A percentile compares a stretch with the other conserved stretches of the same genome.
phyloP scores from a whole-genome alignment of 2,329 filamentous ascomycete genomes.

The Stagonosporopsis vannaccii region DNA sequence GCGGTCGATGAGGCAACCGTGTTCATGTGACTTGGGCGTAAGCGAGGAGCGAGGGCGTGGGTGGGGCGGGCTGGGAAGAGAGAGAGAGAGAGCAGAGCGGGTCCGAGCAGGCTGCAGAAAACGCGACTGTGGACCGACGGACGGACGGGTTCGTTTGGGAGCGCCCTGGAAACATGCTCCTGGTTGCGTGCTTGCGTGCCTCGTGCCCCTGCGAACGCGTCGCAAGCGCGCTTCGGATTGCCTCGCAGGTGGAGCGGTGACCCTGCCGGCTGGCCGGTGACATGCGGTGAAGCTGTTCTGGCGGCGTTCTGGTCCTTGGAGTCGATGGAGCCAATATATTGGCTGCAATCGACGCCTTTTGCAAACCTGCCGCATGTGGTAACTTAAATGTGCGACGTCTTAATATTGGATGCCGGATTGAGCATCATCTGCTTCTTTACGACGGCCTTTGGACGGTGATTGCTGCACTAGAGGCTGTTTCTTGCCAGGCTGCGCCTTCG shows the following conservation, averaged over 20 bases:
- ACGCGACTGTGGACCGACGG: neutral
- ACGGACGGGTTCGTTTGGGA: neutral
- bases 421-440: neutral
- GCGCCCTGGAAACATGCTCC: no score
- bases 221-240: neutral
- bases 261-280: neutral
- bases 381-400: slow-evolving; percentile 1
- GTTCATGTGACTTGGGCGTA: neutral
- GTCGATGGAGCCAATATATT: slow-evolving; percentile 17
- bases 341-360: slow-evolving; percentile 7
- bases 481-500: neutral
- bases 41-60: no score
- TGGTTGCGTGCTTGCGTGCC: no score
- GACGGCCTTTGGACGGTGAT: neutral
- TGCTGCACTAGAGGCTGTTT: neutral
- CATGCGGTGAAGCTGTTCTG: slow-evolving; percentile 7
- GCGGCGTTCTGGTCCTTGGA: neutral
- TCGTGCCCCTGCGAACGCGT: no score
- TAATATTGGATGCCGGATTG: slow-evolving; percentile 9
- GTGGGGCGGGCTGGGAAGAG: no score
- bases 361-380: slow-evolving; percentile 8
- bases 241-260: neutral
- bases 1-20: neutral
- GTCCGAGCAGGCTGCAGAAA: neutral
- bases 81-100: no score